Percentiles rank a stretch among this genome's conserved stretches.
Conservation (phyloP, 176 grass and related monocot genomes). For the Rhynchospora tenuis region DNA sequence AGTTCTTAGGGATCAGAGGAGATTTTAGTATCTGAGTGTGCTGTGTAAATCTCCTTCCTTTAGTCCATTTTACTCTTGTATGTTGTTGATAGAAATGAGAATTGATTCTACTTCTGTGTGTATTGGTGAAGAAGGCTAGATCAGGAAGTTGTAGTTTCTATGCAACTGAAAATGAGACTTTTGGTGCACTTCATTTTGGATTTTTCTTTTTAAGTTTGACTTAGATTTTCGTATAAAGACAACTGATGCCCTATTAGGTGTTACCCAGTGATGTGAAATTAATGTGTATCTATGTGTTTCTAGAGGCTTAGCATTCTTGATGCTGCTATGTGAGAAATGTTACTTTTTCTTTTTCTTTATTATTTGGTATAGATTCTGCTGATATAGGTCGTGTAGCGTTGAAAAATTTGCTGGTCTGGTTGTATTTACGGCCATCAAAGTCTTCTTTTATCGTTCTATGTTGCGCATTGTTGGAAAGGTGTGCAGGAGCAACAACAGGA, state of each 20-base stretch:
- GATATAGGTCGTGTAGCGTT: no score
- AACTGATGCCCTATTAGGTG: not conserved
- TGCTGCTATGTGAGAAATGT: not conserved
- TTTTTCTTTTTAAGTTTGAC: not conserved
- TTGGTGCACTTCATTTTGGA: not conserved
- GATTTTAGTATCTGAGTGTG: not conserved
- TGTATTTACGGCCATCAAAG: no score
- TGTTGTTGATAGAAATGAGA: not conserved
- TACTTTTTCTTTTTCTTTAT: not conserved
- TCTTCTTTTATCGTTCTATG: no score
- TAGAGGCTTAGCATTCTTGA: not conserved
- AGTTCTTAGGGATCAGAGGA: slow-evolving; percentile 8
- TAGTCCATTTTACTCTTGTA: not conserved
- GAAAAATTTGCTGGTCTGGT: no score
- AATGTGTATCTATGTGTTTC: not conserved
- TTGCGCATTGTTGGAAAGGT: no score
- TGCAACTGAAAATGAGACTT: not conserved
- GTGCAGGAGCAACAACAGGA: no score
- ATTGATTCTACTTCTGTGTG: not conserved
- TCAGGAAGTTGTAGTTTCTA: not conserved
- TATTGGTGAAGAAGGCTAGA: not conserved
- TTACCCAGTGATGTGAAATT: not conserved
- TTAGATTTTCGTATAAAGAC: not conserved
- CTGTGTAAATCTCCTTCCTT: not conserved
- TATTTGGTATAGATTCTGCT: not conserved